These are phyloP conservation scores for Porcisia hertigi DNA, from an alignment of 208 protist species.

Conservation along the genomic window DNA sequence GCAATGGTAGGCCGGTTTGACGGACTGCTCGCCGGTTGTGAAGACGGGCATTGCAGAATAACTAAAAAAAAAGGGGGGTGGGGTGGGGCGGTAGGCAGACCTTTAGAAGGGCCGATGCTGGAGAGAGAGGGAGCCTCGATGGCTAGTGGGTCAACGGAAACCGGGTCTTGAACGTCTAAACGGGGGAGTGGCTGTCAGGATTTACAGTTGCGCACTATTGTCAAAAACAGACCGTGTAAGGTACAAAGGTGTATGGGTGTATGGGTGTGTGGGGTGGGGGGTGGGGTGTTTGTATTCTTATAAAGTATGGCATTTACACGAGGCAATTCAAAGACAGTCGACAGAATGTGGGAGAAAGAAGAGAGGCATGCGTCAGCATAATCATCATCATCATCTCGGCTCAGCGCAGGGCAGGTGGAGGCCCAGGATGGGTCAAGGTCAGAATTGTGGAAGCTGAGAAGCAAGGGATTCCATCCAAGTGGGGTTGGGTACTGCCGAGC, in stretches of 20 bases:
- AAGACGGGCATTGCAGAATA: constrained; percentile 15
- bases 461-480: neutral
- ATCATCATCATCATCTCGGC: neutral
- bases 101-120: neutral
- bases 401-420: neutral
- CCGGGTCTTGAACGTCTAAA: too few species aligned
- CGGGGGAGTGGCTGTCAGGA: neutral
- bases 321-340: neutral
- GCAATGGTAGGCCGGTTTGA: constrained; percentile 86
- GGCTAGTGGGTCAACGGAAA: neutral
- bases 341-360: neutral
- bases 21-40: constrained; percentile 31
- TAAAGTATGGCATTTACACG: neutral
- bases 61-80: constrained; percentile 15
- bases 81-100: neutral
- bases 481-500: too few species aligned
- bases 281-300: neutral
- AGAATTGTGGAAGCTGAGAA: neutral
- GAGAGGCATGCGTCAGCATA: neutral
- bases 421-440: neutral
- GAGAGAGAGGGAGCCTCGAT: too few species aligned
- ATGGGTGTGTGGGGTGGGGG: neutral
- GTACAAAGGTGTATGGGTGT: neutral
- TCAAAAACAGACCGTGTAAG: neutral
- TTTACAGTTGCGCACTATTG: neutral